Base-by-base conservation (phyloP, 768 basidiomycete species). In the Boletus pseudopeckii region DNA sequence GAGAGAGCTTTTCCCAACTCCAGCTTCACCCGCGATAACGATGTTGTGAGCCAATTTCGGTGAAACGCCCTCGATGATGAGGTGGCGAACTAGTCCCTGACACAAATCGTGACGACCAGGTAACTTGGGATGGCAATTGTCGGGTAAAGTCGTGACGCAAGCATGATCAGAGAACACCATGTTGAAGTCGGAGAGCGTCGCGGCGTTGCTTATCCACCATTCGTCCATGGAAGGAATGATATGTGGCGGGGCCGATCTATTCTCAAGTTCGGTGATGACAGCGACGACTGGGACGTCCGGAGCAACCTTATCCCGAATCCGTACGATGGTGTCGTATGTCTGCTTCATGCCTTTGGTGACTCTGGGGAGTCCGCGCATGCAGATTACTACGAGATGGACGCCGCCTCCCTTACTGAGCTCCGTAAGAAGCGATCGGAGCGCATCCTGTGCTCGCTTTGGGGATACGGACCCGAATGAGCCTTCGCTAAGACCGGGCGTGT, bases 201-300 rank as follows among this genome's bases (percentile, higher is more conserved):
- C 14, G 24, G 63, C 42, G 43, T 77, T 77, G 53, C 54, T 52
- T 26, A 45, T 50, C 76, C 75, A 77, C 77, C 77, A 78, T 28
- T 65, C 60, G 0, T 70, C 69, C 66, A 73, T 73, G 20, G 68
- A 67, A 2, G 52, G 30, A 7, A 62, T 46, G 50, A 64, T 54
- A 20, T 61, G 51, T 11, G 59, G 41, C 2, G 17, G 15, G 26
- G 52, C 26, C 8, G 63, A 64, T 32, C 56, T 50, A 36, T 71
- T 69, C 54, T 72, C 72, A 15, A 73, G 64, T 20, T 73, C 72
- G 28, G 70, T 72, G 44, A 72, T 24, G 37, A 70, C 56, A 14
- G 66, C 52, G 14, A 60, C 64, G 24, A 72, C 45, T 1, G 65
- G 68, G n/a, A 61, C 44, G 1, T 55, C 48, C 3, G 56, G 53